Conservation (phyloP, 2,329 filamentous ascomycete species). For the Fusarium sacchari region DNA sequence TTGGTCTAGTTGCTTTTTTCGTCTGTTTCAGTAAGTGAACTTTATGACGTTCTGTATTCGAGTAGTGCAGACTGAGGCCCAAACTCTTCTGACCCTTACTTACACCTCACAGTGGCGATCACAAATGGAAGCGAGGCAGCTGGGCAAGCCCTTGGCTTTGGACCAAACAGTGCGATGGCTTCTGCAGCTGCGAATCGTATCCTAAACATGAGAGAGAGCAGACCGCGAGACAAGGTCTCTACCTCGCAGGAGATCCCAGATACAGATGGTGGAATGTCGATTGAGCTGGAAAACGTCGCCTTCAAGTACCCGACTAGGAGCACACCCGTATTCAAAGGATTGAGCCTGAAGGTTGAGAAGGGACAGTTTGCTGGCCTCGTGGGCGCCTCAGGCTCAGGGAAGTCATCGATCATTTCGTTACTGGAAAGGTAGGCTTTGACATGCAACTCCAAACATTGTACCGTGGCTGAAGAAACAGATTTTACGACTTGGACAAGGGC, state of each 20-base stretch:
- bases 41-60: neutral
- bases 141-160: constrained; percentile 65
- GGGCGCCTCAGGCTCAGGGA: constrained; percentile 76
- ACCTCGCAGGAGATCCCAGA: constrained; percentile 54
- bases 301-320: constrained; percentile 71
- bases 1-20: constrained; percentile 59
- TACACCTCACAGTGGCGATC: constrained; percentile 58
- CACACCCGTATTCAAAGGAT: constrained; percentile 65
- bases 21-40: constrained; percentile 60
- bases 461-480: constrained; percentile 52
- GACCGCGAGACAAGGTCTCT: constrained; percentile 48
- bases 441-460: neutral
- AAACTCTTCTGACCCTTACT: neutral
- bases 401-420: constrained; percentile 75
- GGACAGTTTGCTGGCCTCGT: constrained; percentile 78
- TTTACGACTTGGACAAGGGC: constrained; percentile 75
- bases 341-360: constrained; percentile 72
- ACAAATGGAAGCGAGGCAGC: constrained; percentile 69
- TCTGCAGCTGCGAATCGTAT: constrained; percentile 69
- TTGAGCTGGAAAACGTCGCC: constrained; percentile 66
- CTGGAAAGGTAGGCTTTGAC: constrained; percentile 57
- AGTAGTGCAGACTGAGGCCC: neutral
- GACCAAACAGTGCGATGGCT: constrained; percentile 70
- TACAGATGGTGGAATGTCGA: constrained; percentile 60
- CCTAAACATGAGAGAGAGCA: constrained; percentile 59